Evolutionary conservation across 169 alveolate genomes (phyloP), one percentile per base, ranked within the genome.

Genomic region (Ichthyophthirius multifiliis): DNA sequence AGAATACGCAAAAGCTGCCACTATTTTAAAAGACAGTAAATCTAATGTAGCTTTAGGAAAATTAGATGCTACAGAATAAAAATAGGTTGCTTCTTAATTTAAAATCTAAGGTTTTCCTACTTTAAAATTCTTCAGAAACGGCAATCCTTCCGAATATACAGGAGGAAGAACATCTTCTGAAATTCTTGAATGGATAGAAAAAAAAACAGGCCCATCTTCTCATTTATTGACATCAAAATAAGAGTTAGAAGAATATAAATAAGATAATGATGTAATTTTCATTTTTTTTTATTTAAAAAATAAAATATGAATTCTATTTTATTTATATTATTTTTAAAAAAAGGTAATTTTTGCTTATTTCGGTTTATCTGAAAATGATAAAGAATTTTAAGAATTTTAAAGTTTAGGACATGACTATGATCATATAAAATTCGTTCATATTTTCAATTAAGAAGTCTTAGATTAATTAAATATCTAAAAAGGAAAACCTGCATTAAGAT

Each of bases 1-100:
- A 23, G 98, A 95, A 74, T 97, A 95, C 76, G 94, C 93, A 76
- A 95, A 94, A 83, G 99, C 99, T 10, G 98, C 98, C 10, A 77
- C 77, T 13, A 90, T 82, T 46, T 90, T 95, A 6, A 55, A 83
- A 23, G 95, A 90, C 37, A 88, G 91, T 47, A 89, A 87, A 30
- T 87, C 96, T 63, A 90, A 90, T 27, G 88, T 93, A 67, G 82
- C 83, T 23, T 73, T 97, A 18, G 98, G 98, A 30, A 94, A 96
- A 76, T 88, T 96, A 32, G 98, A 96, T 89, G 97, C 97, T 31
- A 95, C 97, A 45, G 93, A 64, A 13, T 88, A 93, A 74, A 87
- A 65, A n/a, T 82, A 85, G 44, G 83, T 92, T 45, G 92, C 71
- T 55, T 4, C 41, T 6, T 39, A 55, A 55, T 20, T 2, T 10